Evolutionary conservation across 163 green algal species (phyloP), one percentile per base, ranked within the genome.

Genomic region (Chlorella variabilis): DNA sequence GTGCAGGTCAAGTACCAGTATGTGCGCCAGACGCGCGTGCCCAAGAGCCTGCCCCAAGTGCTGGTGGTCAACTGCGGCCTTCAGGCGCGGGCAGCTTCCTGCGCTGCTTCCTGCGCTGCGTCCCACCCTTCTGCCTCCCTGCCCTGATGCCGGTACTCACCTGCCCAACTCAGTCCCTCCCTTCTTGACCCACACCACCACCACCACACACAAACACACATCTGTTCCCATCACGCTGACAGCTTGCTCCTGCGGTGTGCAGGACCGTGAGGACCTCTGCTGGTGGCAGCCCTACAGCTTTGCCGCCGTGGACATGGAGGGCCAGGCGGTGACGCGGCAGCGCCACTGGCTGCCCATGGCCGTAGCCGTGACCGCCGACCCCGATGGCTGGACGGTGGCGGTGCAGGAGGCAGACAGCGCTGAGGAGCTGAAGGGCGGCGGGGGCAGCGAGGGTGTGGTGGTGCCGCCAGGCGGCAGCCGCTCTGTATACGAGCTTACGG

Each of bases 401-500:
- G 63, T 80, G 58, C 25, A 69, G 69, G 65, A 83, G 76, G 45
- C 59, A 31, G 65, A 41, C 36, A 38, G 33, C 17, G 15, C 67
- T 21, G 75, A 81, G 11, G 42, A 71, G 38, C 71, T 85, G 63
- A 9, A 65, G 4, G 42, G 58, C 78, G 39, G 51, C 23, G 58
- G 38, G 5, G 25, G 38, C 29, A 15, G 33, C 48, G n/a, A 36
- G 31, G 9, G 56, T 54, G 48, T n/a, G n/a, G n/a, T n/a, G n/a
- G n/a, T 81, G 58, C 70, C 58, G 8, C 36, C 78, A 6, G 71
- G 39, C 45, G 29, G 78, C 54, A 31, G 45, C 33, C 29, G 41
- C 18, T 82, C 78, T 4, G 82, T 92, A 58, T 97, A 96, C 67
- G 89, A 93, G 82, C 91, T 97, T 71, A 93, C 87, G 1, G 90